phyloP scores from a whole-genome alignment of 169 alveolate species.

The Plasmodium berghei region DNA sequence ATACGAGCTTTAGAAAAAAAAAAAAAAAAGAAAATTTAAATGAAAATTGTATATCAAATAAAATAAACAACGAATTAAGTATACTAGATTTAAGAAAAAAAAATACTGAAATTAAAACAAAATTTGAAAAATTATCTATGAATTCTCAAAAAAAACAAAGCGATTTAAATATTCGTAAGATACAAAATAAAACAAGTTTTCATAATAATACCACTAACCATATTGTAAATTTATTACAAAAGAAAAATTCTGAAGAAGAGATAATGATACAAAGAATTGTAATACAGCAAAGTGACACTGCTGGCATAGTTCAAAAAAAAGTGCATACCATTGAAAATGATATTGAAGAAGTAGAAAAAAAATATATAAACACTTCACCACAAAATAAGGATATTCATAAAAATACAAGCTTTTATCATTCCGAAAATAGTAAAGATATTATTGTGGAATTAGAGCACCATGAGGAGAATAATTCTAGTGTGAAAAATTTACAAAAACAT shows the following conservation, averaged over 20 bases:
- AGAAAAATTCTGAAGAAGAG: constrained; percentile 16
- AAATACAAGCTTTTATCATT: background rate
- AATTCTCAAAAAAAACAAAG: constrained; percentile 15
- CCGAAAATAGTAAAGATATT: background rate
- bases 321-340: constrained; percentile 29
- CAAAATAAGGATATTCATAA: constrained; percentile 13
- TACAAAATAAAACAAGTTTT: constrained; percentile 17
- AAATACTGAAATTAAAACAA: constrained; percentile 42
- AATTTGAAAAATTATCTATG: constrained; percentile 31
- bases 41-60: constrained; percentile 1
- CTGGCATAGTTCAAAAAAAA: constrained; percentile 31
- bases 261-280: constrained; percentile 35
- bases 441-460: background rate
- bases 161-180: background rate
- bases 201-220: background rate
- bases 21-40: constrained; percentile 11
- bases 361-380: background rate
- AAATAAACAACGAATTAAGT: constrained; percentile 45
- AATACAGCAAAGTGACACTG: constrained; percentile 42
- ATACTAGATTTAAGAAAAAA: constrained; percentile 25
- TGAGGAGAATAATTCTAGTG: background rate
- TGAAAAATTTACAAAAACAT: too few relatives aligned
- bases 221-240: background rate
- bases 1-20: background rate
- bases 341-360: constrained; percentile 31